Evolutionary conservation across 192 early-diverging fungal genomes (phyloP), one percentile per base, ranked within the genome.

Genomic region (Funneliformis geosporum): DNA sequence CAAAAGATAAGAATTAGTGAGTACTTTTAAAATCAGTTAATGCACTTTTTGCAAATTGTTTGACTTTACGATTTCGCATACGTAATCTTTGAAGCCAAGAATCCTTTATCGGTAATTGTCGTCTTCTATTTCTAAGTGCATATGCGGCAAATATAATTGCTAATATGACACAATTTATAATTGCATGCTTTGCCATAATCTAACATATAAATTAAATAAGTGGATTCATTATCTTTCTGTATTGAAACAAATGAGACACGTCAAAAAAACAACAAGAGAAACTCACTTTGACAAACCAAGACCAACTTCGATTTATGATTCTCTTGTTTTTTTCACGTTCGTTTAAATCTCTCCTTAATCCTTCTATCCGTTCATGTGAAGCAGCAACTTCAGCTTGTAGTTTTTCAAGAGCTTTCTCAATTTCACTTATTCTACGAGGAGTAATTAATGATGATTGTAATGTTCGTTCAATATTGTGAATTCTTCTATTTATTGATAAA

Each of bases 311-410:
- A 25, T 73, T 73, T 27, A 21, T 43, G 0, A 60, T 25, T 27
- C 59, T 28, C 60, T 60, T 75, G 6, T 61, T 75, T 28, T 73
- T 27, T 55, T 47, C 71, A 27, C 33, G n/a, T 73, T 73, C 71
- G 11, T 38, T 60, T 33, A 60, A 55, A 9, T 60, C 71, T 73
- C 47, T 55, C 39, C 55, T 25, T 40, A 75, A 61, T 33, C 23
- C 33, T 60, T 75, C 73, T 38, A 60, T 60, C 8, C 55, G n/a
- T 60, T 75, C 73, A 33, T 75, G 47, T 61, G 73, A 75, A 39
- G 73, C 73, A 21, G 73, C n/a, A 39, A 75, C 73, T 50, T 75
- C 73, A 33, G 73, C 59, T 61, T 75, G 73, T 14, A 75, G 5
- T 39, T 39, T 25, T 75, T 75, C 73, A 55, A 75, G 28, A 28